Evolutionary conservation across 2,329 filamentous ascomycete genomes (phyloP), one percentile per base, ranked within the genome.

Genomic region (Rutstroemia sp.): DNA sequence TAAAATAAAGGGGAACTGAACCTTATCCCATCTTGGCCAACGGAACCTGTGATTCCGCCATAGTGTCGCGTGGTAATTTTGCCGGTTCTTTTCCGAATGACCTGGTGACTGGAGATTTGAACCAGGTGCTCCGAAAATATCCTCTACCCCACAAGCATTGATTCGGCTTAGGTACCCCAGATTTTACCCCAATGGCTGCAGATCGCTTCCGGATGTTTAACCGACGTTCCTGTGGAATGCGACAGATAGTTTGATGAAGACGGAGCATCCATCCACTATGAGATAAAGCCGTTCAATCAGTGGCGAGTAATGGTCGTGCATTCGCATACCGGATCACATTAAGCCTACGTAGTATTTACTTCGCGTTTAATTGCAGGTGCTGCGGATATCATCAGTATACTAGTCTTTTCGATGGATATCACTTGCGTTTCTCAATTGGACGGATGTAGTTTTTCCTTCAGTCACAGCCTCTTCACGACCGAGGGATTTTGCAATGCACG

Each of bases 151-250:
- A 19, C 39, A 21, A 21, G 42, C n/a, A 39, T 40, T 19, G 6
- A 54, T 54, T 54, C n/a, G 23, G 17, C 21, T 34, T 42, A 3
- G 10, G 19, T 54, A 49, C 45, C 52, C 36, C 52, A 23, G 52
- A 34, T 40, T 54, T 54, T 49, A 21, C 17, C n/a, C 10, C 38
- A 30, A 34, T n/a, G 21, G 21, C 17, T 54, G 51, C 23, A 48
- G 36, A 34, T 48, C 34, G 21, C n/a, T 25, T 51, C 9, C 53
- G 53, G 53, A 36, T 50, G 36, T 36, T 47, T 36, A 50, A 51
- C 53, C 53, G 53, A 19, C n/a, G 40, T 36, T 36, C 53, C 53
- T 36, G 46, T 50, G 25, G 17, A 50, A 23, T 39, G 19, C 21
- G 10, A 48, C n/a, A 16, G 2, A 54, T 54, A 14, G 17, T 23